Conservation (phyloP, 805 yeast species). For the Ogataea minuta region DNA sequence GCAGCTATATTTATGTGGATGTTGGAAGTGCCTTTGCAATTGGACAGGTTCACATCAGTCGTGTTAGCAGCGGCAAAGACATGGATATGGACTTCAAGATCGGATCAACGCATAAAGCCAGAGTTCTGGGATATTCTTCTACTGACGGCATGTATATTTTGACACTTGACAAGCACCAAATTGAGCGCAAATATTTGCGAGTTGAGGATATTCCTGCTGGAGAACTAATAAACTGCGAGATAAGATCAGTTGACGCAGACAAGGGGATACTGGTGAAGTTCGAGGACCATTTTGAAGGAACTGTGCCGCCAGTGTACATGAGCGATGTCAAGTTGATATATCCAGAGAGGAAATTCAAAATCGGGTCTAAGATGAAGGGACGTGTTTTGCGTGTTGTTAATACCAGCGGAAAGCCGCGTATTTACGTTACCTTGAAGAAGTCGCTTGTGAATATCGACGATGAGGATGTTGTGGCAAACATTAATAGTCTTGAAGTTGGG, state of each 20-base stretch:
- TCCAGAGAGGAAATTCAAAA: conserved; percentile 90
- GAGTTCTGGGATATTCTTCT: conserved; percentile 68
- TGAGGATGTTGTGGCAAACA: conserved; percentile 44
- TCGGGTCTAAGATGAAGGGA: conserved; percentile 77
- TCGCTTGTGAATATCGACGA: conserved; percentile 68
- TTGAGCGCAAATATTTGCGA: conserved; percentile 65
- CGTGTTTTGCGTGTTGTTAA: conserved; percentile 56
- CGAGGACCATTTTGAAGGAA: conserved; percentile 66
- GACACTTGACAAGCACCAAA: conserved; percentile 63
- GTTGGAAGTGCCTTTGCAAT: conserved; percentile 49
- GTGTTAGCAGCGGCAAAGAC: conserved; percentile 49
- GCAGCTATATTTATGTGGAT: conserved; percentile 53
- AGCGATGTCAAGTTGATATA: conserved; percentile 80
- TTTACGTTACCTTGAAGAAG: conserved; percentile 76
- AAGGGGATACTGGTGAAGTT: conserved; percentile 68
- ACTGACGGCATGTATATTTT: conserved; percentile 67
- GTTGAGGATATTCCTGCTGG: conserved; percentile 78
- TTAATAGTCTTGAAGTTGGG: conserved; percentile 42
- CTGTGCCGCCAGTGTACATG: conserved; percentile 72
- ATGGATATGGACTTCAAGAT: conserved; percentile 49
- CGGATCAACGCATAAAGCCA: conserved; percentile 71
- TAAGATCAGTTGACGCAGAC: conserved; percentile 55
- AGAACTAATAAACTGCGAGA: conserved; percentile 53
- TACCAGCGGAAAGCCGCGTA: conserved; percentile 43
- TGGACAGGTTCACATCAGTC: conserved; percentile 82